phyloP scores from a whole-genome alignment of 495 filamentous ascomycete genomes.

The Penicillium coffeae region DNA sequence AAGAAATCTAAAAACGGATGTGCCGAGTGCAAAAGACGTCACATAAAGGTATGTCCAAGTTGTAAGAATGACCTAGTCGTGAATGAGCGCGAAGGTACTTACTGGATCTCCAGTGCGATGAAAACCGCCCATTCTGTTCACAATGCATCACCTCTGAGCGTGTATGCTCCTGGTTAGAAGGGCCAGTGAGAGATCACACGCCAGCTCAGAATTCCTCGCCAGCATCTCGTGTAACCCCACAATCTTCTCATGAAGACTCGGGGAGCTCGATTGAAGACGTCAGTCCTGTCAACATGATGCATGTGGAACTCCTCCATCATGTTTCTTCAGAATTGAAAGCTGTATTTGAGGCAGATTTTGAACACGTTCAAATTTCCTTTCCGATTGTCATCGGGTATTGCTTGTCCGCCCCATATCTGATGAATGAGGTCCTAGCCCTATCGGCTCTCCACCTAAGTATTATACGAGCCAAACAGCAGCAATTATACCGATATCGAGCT shows the following conservation, averaged over 20 bases:
- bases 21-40: slow-evolving; percentile 35
- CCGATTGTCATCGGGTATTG: neutral
- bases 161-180: slow-evolving; percentile 1
- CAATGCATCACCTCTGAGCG: slow-evolving; percentile 32
- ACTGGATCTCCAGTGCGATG: slow-evolving; percentile 32
- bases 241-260: neutral
- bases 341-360: neutral
- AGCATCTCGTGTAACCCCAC: too few species aligned
- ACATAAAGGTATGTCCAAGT: slow-evolving; percentile 29
- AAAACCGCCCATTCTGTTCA: slow-evolving; percentile 30
- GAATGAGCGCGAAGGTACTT: too few species aligned
- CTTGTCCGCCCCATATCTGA: slow-evolving; percentile 18
- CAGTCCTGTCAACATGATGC: slow-evolving; percentile 32
- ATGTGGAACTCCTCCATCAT: slow-evolving; percentile 30
- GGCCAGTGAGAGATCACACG: neutral
- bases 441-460: slow-evolving; percentile 16
- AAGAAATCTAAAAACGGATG: slow-evolving; percentile 38
- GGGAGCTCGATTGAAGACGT: slow-evolving; percentile 6
- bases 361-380: neutral
- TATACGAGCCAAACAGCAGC: neutral
- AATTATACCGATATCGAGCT: slow-evolving; percentile 8
- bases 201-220: too few species aligned
- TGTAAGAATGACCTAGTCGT: too few species aligned
- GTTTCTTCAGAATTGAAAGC: slow-evolving; percentile 8
- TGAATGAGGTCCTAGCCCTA: slow-evolving; percentile 13